Percentiles rank a stretch among this genome's conserved stretches.
Evolutionary conservation across 306 rosid species (phyloP).

Genomic region (Parietaria judaica): DNA sequence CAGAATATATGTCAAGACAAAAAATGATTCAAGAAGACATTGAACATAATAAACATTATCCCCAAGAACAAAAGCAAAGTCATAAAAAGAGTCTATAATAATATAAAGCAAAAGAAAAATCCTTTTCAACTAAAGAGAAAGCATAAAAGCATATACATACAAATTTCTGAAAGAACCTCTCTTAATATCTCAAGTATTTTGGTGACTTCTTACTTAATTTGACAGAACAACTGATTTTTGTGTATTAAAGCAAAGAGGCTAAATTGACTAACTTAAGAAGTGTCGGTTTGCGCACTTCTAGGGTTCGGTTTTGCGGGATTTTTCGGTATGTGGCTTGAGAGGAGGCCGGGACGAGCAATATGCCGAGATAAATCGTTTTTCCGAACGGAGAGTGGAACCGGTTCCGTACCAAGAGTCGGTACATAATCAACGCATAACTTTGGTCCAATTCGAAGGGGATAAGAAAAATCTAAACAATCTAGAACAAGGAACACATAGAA

Average conservation of each 20-base stretch:
- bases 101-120: slow-evolving; percentile 28
- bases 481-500: no score
- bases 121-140: slow-evolving; percentile 24
- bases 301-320: no score
- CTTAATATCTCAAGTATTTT: background rate
- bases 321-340: no score
- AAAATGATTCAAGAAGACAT: background rate
- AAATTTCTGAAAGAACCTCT: slow-evolving; percentile 23
- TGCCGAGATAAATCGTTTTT: no score
- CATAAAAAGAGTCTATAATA: slow-evolving; percentile 1
- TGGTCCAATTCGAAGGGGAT: no score
- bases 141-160: slow-evolving; percentile 20
- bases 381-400: no score
- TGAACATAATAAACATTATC: slow-evolving; percentile 3
- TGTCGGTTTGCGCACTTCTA: no score
- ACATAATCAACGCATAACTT: no score
- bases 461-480: no score
- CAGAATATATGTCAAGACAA: slow-evolving; percentile 18
- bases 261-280: background rate
- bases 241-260: background rate
- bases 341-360: no score
- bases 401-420: no score
- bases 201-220: background rate
- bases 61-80: slow-evolving; percentile 3
- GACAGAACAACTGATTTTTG: background rate